A percentile compares a stretch with the other conserved stretches of the same genome.
phyloP scores from a whole-genome alignment of 75 land plant species.

The Pinus taeda region DNA sequence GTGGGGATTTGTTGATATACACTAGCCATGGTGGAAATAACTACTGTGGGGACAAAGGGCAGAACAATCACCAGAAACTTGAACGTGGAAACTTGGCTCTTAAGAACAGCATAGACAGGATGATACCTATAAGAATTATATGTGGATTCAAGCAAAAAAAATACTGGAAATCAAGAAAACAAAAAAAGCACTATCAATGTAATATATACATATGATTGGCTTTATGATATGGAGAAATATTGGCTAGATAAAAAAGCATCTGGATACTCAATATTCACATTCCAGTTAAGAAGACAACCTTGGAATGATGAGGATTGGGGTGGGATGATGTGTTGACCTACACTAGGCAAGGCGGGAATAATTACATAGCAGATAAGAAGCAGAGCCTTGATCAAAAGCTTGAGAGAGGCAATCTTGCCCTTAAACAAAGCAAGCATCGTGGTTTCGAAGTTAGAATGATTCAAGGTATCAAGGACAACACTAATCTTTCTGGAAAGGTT shows the following conservation, averaged over 20 bases:
- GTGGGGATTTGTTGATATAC: constrained; percentile 19
- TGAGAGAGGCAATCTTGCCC: constrained; percentile 29
- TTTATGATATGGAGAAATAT: too few species aligned
- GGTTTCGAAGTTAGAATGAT: constrained; percentile 31
- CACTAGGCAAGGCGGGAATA: too few species aligned
- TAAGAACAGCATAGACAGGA: constrained; percentile 15
- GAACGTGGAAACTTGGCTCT: constrained; percentile 28
- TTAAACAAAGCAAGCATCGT: constrained; percentile 9
- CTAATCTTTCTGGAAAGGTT: constrained; percentile 27
- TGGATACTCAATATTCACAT: too few species aligned
- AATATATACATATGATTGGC: too few species aligned
- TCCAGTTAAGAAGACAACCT: too few species aligned
- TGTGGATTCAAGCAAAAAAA: background rate
- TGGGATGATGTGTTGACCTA: too few species aligned
- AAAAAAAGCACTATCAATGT: too few species aligned
- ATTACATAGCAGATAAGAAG: background rate
- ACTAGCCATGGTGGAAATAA: constrained; percentile 73
- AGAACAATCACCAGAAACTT: too few species aligned
- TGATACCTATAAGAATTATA: constrained; percentile 31
- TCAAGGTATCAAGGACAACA: constrained; percentile 24
- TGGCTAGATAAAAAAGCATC: too few species aligned
- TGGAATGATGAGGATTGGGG: too few species aligned
- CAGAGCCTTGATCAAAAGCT: constrained; percentile 28
- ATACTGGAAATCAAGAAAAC: background rate
- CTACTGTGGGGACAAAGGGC: too few species aligned